These are phyloP conservation scores for Oryza meridionalis DNA, from an alignment of 176 grass and related monocot genomes.

Conservation along the genomic window DNA sequence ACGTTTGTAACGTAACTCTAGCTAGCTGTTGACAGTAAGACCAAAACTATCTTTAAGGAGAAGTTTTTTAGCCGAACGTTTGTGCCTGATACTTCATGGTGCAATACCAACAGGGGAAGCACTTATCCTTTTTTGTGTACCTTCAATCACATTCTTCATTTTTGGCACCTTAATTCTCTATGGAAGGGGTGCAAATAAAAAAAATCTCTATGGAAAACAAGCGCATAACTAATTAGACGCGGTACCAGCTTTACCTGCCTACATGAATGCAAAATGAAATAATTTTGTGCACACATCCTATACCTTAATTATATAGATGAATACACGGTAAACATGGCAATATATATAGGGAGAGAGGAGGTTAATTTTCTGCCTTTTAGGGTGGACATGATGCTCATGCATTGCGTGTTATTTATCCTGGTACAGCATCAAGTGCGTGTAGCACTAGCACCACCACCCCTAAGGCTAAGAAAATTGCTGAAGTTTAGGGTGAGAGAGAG, in stretches of 20 bases:
- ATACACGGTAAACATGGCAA: too few relatives aligned
- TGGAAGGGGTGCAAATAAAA: background rate
- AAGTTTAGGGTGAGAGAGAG: constrained; percentile 40
- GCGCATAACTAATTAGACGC: background rate
- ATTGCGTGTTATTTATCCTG: background rate
- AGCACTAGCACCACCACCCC: constrained; percentile 13
- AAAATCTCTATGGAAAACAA: background rate
- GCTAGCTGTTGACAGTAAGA: background rate
- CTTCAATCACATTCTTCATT: background rate
- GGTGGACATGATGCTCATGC: background rate
- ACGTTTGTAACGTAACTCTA: background rate
- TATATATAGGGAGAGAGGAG: too few relatives aligned
- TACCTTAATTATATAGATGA: too few relatives aligned
- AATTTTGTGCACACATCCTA: background rate
- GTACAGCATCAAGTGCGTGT: background rate
- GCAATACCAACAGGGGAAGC: too few relatives aligned
- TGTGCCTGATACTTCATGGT: background rate
- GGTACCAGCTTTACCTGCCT: background rate
- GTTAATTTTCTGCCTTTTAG: background rate
- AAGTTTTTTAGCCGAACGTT: background rate
- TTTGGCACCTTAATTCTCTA: background rate
- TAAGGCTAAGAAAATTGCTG: constrained; percentile 28
- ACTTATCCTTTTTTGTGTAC: too few relatives aligned
- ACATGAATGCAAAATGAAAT: background rate
- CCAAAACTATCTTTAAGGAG: background rate